Evolutionary conservation across 331 rosid genomes (phyloP).

Genomic region (Cydonia oblonga): DNA sequence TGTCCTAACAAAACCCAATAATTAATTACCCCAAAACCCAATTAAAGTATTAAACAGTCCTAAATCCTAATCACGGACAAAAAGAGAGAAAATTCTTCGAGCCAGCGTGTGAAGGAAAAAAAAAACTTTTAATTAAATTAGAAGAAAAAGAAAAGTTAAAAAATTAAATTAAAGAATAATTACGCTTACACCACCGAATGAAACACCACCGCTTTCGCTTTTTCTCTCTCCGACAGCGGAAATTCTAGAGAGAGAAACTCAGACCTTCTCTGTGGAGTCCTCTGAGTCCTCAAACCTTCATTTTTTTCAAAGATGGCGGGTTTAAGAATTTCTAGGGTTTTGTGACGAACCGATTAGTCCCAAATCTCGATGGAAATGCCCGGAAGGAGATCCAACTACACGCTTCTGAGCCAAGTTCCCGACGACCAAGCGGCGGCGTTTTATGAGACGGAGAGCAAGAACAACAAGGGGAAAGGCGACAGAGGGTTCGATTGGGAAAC

Average conservation of each 20-base stretch:
- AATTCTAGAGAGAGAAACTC: constrained; percentile 37
- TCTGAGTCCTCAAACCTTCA: background rate
- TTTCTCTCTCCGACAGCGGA: constrained; percentile 46
- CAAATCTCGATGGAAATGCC: constrained; percentile 71
- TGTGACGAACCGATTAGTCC: constrained; percentile 11
- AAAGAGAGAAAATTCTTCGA: background rate
- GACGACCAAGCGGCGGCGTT: constrained; percentile 58
- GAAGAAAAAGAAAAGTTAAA: too few relatives aligned
- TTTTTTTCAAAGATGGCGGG: constrained; percentile 46
- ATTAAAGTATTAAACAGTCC: background rate
- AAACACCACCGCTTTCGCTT: constrained; percentile 11
- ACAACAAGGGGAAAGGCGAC: constrained; percentile 31
- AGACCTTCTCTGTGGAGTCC: constrained; percentile 1
- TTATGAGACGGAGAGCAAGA: constrained; percentile 48
- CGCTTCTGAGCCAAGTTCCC: constrained; percentile 64
- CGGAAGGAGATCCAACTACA: constrained; percentile 76
- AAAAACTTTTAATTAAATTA: too few relatives aligned
- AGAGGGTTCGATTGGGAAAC: constrained; percentile 70
- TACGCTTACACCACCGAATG: constrained; percentile 43
- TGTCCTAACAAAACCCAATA: background rate
- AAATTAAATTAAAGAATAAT: background rate
- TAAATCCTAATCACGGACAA: background rate
- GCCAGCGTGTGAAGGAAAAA: background rate
- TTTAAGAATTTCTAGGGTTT: constrained; percentile 25
- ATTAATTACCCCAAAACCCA: background rate